Conservation (phyloP, 2,329 filamentous ascomycete genomes). For the Karstenula rhodostoma region DNA sequence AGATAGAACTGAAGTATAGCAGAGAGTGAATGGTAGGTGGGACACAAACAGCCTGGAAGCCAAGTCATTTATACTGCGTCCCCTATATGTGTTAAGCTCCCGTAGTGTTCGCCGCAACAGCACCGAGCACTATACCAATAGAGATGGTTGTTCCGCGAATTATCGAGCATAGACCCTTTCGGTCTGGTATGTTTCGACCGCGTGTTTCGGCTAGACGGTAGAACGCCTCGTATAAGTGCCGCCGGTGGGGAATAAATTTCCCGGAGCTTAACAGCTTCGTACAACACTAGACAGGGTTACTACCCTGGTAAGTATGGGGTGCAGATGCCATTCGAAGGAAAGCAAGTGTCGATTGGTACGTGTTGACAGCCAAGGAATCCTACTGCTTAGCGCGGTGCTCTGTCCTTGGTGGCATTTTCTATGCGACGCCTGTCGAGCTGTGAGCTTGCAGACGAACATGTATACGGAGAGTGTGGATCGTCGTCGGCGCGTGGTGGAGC, state of each 20-base stretch:
- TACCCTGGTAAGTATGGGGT: not conserved
- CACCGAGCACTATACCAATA: conserved; percentile 4
- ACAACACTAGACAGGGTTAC: conserved; percentile 4
- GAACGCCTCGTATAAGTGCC: not conserved
- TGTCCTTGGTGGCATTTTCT: conserved; percentile 11
- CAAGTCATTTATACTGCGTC: conserved; percentile 2
- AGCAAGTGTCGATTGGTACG: not conserved
- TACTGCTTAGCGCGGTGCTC: not conserved
- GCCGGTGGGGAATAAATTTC: conserved; percentile 15
- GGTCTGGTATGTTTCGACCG: not conserved
- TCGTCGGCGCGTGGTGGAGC: not conserved
- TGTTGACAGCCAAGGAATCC: not conserved
- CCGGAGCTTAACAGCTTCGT: not conserved
- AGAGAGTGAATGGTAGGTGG: not conserved
- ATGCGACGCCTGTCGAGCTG: not conserved
- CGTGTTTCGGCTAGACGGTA: conserved; percentile 1
- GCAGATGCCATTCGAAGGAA: not conserved
- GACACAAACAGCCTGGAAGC: not conserved
- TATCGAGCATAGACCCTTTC: conserved; percentile 1
- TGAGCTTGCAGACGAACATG: not conserved
- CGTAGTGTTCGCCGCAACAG: conserved; percentile 1
- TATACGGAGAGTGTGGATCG: not conserved
- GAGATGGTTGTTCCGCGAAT: conserved; percentile 12
- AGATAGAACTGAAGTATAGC: not conserved
- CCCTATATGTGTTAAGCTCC: not conserved